Percentiles rank a stretch among this genome's conserved stretches.
These are phyloP conservation scores for Termitomyces eurrhizus DNA, from an alignment of 768 basidiomycete species.

Conservation along the genomic window DNA sequence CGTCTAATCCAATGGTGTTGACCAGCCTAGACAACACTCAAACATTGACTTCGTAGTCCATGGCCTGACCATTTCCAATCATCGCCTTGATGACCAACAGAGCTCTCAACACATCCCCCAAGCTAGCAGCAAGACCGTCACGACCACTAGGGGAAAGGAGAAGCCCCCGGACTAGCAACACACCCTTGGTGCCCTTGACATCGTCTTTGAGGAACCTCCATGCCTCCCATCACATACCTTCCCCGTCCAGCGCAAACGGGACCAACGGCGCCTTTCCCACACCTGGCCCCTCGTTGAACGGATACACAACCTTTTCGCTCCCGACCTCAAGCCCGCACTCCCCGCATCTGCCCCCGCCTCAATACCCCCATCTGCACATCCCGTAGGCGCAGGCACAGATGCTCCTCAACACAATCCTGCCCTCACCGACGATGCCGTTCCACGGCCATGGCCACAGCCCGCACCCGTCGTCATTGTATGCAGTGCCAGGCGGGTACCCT, in stretches of 20 bases:
- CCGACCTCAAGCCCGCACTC: conserved; percentile 8
- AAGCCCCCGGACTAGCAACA: conserved; percentile 17
- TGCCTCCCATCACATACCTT: neutral
- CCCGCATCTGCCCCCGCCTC: neutral
- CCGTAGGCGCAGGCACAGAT: too few species aligned
- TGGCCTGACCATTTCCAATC: conserved; percentile 22
- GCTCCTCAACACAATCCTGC: too few species aligned
- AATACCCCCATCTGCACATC: too few species aligned
- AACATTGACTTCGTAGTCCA: conserved; percentile 28
- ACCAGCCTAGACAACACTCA: conserved; percentile 33
- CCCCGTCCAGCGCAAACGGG: neutral
- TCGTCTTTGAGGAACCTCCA: conserved; percentile 39
- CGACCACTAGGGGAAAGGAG: conserved; percentile 19
- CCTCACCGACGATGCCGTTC: too few species aligned
- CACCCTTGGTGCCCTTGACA: conserved; percentile 36
- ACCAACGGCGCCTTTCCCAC: neutral
- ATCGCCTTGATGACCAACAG: conserved; percentile 36
- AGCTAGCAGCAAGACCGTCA: neutral
- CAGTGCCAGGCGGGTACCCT: too few species aligned
- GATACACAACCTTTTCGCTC: conserved; percentile 15
- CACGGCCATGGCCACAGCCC: too few species aligned
- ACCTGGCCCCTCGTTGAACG: neutral
- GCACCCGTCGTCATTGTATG: too few species aligned
- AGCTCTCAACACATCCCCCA: conserved; percentile 26
- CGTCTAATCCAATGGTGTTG: conserved; percentile 22